Evolutionary conservation across 352 stramenopile species (phyloP).

Genomic region (Globisporangium camurandrum): DNA sequence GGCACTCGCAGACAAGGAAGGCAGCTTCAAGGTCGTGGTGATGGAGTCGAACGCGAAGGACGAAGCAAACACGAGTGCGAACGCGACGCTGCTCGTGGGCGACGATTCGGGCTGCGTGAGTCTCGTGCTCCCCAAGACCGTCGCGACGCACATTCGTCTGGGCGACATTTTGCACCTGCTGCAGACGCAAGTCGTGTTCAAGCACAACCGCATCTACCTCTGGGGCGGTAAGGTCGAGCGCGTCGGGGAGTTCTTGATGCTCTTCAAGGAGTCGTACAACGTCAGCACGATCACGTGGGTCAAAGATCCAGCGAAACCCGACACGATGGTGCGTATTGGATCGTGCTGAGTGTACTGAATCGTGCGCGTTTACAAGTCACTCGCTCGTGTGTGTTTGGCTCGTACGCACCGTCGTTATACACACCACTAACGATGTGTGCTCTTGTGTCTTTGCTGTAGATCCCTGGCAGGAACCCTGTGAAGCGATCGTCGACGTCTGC

Average conservation of each 20-base stretch:
- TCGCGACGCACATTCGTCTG: slow-evolving; percentile 57
- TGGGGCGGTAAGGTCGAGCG: slow-evolving; percentile 79
- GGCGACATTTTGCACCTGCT: slow-evolving; percentile 71
- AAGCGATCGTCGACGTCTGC: slow-evolving; percentile 39
- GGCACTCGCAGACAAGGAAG: slow-evolving; percentile 47
- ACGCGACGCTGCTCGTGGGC: slow-evolving; percentile 75
- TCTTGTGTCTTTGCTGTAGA: slow-evolving; percentile 17
- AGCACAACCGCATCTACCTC: slow-evolving; percentile 70
- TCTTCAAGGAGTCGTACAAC: slow-evolving; percentile 81
- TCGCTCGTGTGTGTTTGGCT: not conserved
- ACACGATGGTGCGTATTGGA: slow-evolving; percentile 35
- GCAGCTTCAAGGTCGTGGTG: slow-evolving; percentile 70
- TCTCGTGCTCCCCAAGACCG: slow-evolving; percentile 66
- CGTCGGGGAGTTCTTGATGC: slow-evolving; percentile 76
- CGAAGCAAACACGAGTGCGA: slow-evolving; percentile 59
- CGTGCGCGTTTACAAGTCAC: not conserved
- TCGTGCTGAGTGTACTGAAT: not conserved
- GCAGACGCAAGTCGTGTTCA: slow-evolving; percentile 67
- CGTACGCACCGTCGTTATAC: too few species aligned
- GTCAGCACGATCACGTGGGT: slow-evolving; percentile 80
- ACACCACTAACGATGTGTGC: not conserved
- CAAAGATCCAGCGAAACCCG: slow-evolving; percentile 68
- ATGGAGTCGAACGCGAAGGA: slow-evolving; percentile 82
- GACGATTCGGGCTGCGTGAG: slow-evolving; percentile 78
- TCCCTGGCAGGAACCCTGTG: slow-evolving; percentile 41